Base-by-base conservation (phyloP, 1,284 basidiomycete species). In the Apiotrichum mycotoxinovorans region DNA sequence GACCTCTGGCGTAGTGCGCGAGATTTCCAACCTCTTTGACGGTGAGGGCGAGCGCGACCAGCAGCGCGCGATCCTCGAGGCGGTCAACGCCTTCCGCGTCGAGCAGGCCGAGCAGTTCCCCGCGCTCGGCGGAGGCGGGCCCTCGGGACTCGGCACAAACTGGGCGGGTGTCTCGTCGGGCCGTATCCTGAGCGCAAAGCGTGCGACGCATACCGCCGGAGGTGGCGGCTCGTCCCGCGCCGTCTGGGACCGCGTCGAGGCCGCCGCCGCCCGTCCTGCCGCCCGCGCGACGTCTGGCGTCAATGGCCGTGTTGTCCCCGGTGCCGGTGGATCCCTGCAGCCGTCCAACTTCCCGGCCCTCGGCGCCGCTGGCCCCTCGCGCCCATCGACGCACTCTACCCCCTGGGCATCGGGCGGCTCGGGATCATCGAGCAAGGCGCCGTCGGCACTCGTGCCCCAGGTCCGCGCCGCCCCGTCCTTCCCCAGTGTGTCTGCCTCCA, bases 61-160 rank as follows among this genome's bases (percentile, higher is more conserved):
- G 82, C 86, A 87, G 60, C 79, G 80, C 25, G 86, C 86, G 44
- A 69, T 98, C 0, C 76, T 91, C 37, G 70, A 80, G 2, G 87
- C 89, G 0, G 89, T 95, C 87, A 88, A 88, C 59, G 84, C 84
- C 0, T 91, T 94, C 73, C 86, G 87, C 54, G 80, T 89, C 41
- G 88, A 95, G 57, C 89, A 88, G 84, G 85, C 85, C 18, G 84
- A 85, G 67, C 84, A 91, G 67, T 91, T 91, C 79, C 91, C 90
- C 0, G 86, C 90, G 43, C 81, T 92, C 3, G 70, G 69, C 26
- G 57, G n/a, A n/a, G n/a, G 65, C 3, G 77, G 82, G 0, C 85
- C 88, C 3, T 60, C 60, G 2, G 71, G 69, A 12, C 79, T 81
- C 3, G 78, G 84, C 1, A 74, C 82, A 0, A 85, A 85, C 44